Conservation (phyloP, 2,329 filamentous ascomycete genomes). For the Pseudocercospora musae region DNA sequence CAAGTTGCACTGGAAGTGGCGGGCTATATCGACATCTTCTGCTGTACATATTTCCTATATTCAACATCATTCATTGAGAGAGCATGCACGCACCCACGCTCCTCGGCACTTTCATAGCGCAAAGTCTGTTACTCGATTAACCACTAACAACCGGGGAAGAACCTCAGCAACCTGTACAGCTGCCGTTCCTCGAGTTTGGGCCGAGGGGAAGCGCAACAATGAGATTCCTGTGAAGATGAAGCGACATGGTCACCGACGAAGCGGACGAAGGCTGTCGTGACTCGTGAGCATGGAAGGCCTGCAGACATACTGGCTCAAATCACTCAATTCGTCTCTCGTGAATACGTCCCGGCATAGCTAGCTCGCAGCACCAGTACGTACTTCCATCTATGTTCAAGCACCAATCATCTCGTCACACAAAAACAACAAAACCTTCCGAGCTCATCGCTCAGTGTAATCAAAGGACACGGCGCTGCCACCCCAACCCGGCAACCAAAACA, state of each 20-base stretch:
- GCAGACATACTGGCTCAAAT: too few species aligned
- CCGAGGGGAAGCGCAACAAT: background rate
- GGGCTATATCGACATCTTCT: too few species aligned
- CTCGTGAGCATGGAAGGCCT: too few species aligned
- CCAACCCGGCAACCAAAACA: background rate
- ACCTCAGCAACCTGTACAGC: background rate
- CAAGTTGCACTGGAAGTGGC: background rate
- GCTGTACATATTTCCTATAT: too few species aligned
- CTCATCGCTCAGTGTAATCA: background rate
- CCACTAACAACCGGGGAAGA: too few species aligned
- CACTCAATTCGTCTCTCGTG: conserved; percentile 1
- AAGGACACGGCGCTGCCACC: background rate
- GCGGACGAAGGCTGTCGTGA: too few species aligned
- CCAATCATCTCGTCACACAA: background rate
- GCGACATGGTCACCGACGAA: too few species aligned
- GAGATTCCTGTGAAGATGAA: background rate
- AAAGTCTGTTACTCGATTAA: too few species aligned
- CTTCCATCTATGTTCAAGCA: conserved; percentile 7
- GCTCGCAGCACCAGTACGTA: background rate
- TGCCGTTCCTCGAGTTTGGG: background rate
- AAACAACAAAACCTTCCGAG: background rate
- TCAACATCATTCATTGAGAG: too few species aligned
- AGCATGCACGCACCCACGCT: too few species aligned
- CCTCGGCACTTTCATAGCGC: too few species aligned
- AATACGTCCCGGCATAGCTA: background rate